phyloP scores from a whole-genome alignment of 2,329 filamentous ascomycete species.

The Chaetomium globosum region DNA sequence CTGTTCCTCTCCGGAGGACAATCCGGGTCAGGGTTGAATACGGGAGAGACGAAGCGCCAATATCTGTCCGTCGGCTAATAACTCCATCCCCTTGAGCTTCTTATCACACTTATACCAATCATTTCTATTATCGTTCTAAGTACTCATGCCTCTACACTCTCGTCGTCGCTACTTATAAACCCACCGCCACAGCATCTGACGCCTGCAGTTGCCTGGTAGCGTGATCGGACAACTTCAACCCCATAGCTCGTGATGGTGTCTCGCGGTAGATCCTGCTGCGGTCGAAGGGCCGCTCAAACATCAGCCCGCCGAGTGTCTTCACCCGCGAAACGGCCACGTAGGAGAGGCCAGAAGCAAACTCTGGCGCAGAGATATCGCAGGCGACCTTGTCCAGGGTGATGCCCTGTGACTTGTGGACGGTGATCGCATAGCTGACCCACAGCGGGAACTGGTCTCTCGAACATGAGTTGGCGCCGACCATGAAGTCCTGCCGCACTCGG shows the following conservation, averaged over 20 bases:
- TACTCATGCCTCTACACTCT: not conserved
- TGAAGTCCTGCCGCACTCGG: constrained; percentile 10
- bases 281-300: constrained; percentile 17
- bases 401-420: constrained; percentile 14
- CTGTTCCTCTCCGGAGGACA: too few relatives aligned
- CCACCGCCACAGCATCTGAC: not conserved
- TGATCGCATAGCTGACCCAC: constrained; percentile 17
- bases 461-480: not conserved
- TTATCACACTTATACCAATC: not conserved
- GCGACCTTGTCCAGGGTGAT: constrained; percentile 17
- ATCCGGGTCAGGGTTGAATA: constrained; percentile 7
- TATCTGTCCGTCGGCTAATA: constrained; percentile 12
- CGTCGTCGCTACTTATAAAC: too few relatives aligned
- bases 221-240: constrained; percentile 4
- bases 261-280: constrained; percentile 17
- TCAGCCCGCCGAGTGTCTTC: constrained; percentile 15
- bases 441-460: constrained; percentile 19
- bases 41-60: constrained; percentile 15
- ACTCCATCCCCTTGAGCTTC: not conserved
- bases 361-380: constrained; percentile 18
- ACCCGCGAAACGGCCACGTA: constrained; percentile 12
- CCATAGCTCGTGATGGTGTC: not conserved
- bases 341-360: constrained; percentile 18
- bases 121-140: not conserved
- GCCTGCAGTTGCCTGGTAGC: not conserved